These are phyloP conservation scores for Pouteria glomerata DNA, from an alignment of 148 eudicot species.

Conservation along the genomic window DNA sequence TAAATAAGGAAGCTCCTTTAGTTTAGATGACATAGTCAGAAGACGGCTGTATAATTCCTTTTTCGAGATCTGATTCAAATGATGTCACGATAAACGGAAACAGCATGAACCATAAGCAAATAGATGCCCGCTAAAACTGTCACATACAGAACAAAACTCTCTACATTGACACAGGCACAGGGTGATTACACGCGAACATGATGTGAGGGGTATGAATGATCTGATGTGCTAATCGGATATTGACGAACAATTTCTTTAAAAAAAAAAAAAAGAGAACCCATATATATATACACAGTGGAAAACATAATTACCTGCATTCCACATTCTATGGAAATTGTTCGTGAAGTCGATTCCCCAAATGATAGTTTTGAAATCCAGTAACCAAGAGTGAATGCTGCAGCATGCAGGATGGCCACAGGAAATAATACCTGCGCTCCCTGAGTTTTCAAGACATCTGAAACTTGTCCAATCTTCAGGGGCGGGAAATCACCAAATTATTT, in stretches of 20 bases:
- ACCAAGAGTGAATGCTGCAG: constrained; percentile 84
- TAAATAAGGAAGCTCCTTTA: neutral
- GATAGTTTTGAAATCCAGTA: constrained; percentile 75
- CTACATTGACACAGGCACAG: neutral
- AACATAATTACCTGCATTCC: constrained; percentile 84
- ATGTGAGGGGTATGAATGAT: neutral
- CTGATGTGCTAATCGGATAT: neutral
- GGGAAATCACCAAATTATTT: constrained; percentile 1
- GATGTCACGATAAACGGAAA: neutral
- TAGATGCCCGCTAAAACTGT: neutral
- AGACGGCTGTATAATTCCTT: neutral
- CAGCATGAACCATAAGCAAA: neutral
- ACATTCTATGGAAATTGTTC: constrained; percentile 98
- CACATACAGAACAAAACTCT: neutral
- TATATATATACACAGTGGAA: neutral
- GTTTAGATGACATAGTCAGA: neutral
- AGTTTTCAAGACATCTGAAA: constrained; percentile 88
- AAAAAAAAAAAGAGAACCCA: no score
- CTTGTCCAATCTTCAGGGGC: constrained; percentile 96
- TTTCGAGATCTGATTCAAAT: neutral
- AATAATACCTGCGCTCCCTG: constrained; percentile 81
- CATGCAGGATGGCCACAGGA: constrained; percentile 84
- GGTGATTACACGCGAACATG: neutral
- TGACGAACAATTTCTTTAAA: neutral
- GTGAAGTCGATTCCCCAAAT: constrained; percentile 97